Base-by-base conservation (phyloP, 2,329 filamentous ascomycete species). In the Coniella vitis region DNA sequence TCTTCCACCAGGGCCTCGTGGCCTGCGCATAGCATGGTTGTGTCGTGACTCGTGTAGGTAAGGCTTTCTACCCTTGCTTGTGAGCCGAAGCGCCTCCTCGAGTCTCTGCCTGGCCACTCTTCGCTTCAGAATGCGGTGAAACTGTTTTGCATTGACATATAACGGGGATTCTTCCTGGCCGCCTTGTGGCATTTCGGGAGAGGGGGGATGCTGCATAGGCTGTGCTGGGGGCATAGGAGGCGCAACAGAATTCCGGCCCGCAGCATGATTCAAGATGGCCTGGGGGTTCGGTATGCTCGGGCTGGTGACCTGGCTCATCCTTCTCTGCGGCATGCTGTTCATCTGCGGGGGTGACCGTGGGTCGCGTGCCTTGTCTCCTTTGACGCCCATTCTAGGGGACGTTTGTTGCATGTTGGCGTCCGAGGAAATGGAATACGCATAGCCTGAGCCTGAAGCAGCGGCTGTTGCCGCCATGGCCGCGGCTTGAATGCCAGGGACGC, bases 101-200 rank as follows among this genome's bases (percentile, higher is more conserved):
- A 98, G 75, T 64, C 88, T 89, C 67, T 97, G 93, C 31, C 93
- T 81, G 7, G 93, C 93, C 55, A 97, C 89, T 51, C 93, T 81
- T 50, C 93, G 81, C 74, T 98, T 97, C 47, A 98, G 70, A 42
- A 98, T 98, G 21, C 93, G 86, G 64, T 98, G 93, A 59, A 98
- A 98, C 62, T 98, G 93, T 66, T 98, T 98, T 4, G 93, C 93
- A 61, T 98, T 98, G 61, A 98, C 93, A 59, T 98, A 98, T 1
- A 98, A 73, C 0, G 93, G 93, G 0, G 91, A 91, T 63, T 98
- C 93, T 65, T 97, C 93, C 4, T 83, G 82, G 13, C 78, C 78
- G 13, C 77, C 75, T 3, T 84, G 73, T 1, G 86, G 78, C 59
- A 93, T 81, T 63, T 96, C 90, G 7, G 89, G 87, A 1, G 89